A percentile compares a stretch with the other conserved stretches of the same genome.
Evolutionary conservation across 2,329 filamentous ascomycete species (phyloP).

Genomic region (Xylaria polymorpha): DNA sequence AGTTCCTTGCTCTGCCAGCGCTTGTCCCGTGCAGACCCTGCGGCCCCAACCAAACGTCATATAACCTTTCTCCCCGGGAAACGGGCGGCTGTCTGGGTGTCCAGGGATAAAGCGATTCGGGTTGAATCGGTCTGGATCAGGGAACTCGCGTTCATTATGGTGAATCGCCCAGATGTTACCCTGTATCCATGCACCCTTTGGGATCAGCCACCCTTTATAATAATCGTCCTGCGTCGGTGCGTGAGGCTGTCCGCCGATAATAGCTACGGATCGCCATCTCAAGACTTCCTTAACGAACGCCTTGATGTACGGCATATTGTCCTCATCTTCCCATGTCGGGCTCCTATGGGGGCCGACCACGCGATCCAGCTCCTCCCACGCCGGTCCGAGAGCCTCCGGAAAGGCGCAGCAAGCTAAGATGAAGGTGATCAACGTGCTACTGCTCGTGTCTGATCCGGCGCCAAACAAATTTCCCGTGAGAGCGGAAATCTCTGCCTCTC

Average conservation of each 20-base stretch:
- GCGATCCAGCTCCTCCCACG: conserved; percentile 64
- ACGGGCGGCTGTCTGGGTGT: conserved; percentile 55
- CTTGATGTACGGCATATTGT: conserved; percentile 63
- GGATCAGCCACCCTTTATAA: conserved; percentile 62
- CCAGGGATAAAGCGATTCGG: conserved; percentile 56
- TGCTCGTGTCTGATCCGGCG: conserved; percentile 62
- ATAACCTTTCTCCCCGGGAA: conserved; percentile 61
- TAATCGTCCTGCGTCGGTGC: conserved; percentile 60
- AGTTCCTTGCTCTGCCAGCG: conserved; percentile 68
- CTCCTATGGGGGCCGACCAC: conserved; percentile 61
- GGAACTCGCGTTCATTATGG: conserved; percentile 60
- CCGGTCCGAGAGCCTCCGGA: conserved; percentile 59
- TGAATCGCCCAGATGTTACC: conserved; percentile 64
- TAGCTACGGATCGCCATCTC: conserved; percentile 65
- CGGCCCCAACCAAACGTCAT: conserved; percentile 69
- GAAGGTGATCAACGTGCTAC: conserved; percentile 59
- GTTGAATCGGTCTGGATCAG: conserved; percentile 58
- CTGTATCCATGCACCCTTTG: conserved; percentile 61
- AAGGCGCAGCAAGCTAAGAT: conserved; percentile 63
- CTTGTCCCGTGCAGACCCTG: conserved; percentile 64
- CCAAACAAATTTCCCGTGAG: conserved; percentile 62
- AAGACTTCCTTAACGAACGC: conserved; percentile 67
- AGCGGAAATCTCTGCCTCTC: conserved; percentile 57
- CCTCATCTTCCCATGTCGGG: conserved; percentile 61
- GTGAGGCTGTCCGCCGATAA: conserved; percentile 63